Percentiles rank a stretch among this genome's conserved stretches.
Conservation (phyloP, 192 early-diverging fungal genomes). For the Helicostylum pulchrum region DNA sequence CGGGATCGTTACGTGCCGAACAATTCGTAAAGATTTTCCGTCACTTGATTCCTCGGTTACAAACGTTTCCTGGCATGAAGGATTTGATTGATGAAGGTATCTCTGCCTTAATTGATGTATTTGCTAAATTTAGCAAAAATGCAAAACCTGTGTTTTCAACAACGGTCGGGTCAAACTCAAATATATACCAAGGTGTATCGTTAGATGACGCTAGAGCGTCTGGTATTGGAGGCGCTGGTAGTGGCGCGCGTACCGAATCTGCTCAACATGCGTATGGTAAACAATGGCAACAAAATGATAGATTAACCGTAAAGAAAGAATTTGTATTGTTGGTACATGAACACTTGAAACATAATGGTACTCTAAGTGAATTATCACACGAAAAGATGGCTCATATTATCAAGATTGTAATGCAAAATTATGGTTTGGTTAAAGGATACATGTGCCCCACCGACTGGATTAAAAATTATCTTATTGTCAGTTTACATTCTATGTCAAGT, state of each 20-base stretch:
- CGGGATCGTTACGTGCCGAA: conserved; percentile 51
- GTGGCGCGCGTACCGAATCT: not conserved
- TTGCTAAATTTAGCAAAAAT: conserved; percentile 47
- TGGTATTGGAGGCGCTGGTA: not conserved
- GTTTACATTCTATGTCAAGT: conserved; percentile 27
- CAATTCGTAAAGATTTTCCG: conserved; percentile 52
- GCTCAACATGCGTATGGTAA: conserved; percentile 43
- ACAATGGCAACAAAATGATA: conserved; percentile 57
- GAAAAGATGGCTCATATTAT: conserved; percentile 47
- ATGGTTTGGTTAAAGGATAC: conserved; percentile 31
- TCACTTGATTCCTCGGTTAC: conserved; percentile 38
- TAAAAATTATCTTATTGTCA: conserved; percentile 45
- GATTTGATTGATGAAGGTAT: conserved; percentile 39
- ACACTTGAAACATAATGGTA: conserved; percentile 43
- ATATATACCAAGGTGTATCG: not conserved
- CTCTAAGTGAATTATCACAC: conserved; percentile 43
- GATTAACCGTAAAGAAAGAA: conserved; percentile 52
- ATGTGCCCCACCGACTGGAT: conserved; percentile 45
- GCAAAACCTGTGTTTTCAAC: conserved; percentile 34
- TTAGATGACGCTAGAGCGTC: not conserved
- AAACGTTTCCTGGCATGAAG: conserved; percentile 18
- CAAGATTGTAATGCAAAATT: conserved; percentile 45
- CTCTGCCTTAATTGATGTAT: conserved; percentile 47
- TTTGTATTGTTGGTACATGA: conserved; percentile 45
- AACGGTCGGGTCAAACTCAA: not conserved